These are phyloP conservation scores for Albatrellus ellisii DNA, from an alignment of 768 basidiomycete genomes.

Conservation along the genomic window DNA sequence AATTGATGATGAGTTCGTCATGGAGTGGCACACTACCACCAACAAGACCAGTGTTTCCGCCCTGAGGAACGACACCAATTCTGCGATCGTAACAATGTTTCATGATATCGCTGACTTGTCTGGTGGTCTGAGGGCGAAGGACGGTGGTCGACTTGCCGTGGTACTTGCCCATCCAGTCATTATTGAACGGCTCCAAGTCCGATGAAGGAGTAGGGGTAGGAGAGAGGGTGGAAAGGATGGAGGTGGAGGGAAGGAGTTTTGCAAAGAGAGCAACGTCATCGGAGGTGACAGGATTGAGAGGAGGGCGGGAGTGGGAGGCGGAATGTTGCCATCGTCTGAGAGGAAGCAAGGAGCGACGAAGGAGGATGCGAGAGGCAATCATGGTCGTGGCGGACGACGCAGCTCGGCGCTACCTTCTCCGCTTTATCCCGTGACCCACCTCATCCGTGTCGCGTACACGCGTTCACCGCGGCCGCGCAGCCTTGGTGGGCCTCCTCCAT, in stretches of 20 bases:
- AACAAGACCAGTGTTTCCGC: slow-evolving; percentile 96
- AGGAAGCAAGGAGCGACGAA: slow-evolving; percentile 1
- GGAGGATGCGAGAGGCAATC: slow-evolving; percentile 4
- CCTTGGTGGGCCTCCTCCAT: too few species aligned
- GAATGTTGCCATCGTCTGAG: slow-evolving; percentile 15
- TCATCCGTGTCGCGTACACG: too few species aligned
- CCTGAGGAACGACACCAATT: slow-evolving; percentile 92
- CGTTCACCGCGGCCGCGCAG: too few species aligned
- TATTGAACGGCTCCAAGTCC: slow-evolving; percentile 72
- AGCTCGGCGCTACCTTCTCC: neutral
- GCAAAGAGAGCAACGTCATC: slow-evolving; percentile 57
- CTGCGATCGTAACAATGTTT: slow-evolving; percentile 72
- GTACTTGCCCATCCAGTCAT: slow-evolving; percentile 96
- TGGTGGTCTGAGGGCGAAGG: slow-evolving; percentile 75
- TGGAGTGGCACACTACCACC: slow-evolving; percentile 85
- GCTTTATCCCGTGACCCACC: neutral
- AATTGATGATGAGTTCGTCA: slow-evolving; percentile 79
- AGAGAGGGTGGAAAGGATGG: slow-evolving; percentile 57
- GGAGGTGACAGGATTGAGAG: slow-evolving; percentile 30
- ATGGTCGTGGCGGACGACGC: neutral
- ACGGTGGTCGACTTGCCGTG: slow-evolving; percentile 75
- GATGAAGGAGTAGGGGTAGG: slow-evolving; percentile 32
- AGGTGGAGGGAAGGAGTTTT: slow-evolving; percentile 44
- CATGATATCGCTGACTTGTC: slow-evolving; percentile 82
- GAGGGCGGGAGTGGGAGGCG: slow-evolving; percentile 10